Conservation (phyloP, 495 filamentous ascomycete species). For the Massariosphaeria phaeospora region DNA sequence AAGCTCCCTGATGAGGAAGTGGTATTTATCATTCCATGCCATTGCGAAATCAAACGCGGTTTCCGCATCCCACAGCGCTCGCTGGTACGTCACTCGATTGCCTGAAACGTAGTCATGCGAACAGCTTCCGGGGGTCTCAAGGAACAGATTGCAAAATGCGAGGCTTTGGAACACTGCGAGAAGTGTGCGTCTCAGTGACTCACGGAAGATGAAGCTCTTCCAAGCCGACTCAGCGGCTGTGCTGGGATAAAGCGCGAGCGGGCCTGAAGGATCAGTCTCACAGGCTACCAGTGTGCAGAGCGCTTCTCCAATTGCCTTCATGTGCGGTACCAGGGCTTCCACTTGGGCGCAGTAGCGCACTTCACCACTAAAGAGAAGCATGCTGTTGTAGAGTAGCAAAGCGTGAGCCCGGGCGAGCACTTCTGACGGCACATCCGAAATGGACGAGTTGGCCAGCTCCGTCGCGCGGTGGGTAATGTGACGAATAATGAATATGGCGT, state of each 20-base stretch:
- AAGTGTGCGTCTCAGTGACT: conserved; percentile 16
- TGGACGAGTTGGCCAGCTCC: conserved; percentile 39
- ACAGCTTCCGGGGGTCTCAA: not conserved
- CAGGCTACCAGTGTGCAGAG: not conserved
- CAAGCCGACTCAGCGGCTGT: conserved; percentile 35
- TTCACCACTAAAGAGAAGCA: conserved; percentile 16
- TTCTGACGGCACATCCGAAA: conserved; percentile 35
- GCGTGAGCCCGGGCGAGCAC: conserved; percentile 39
- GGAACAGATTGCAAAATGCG: conserved; percentile 2
- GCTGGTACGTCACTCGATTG: conserved; percentile 34
- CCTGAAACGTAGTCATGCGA: not conserved
- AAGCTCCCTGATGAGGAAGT: conserved; percentile 44
- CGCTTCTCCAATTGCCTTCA: not conserved
- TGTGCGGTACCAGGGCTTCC: not conserved
- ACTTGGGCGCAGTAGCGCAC: conserved; percentile 1
- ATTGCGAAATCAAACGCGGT: conserved; percentile 46
- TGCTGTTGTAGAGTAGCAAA: conserved; percentile 28
- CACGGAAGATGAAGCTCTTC: conserved; percentile 23
- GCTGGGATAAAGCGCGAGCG: conserved; percentile 31
- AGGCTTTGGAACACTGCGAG: conserved; percentile 9
- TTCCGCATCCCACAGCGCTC: conserved; percentile 47
- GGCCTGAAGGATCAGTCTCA: not conserved
- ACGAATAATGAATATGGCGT: conserved; percentile 44
- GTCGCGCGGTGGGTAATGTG: conserved; percentile 42
- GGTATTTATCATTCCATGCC: conserved; percentile 46